Evolutionary conservation across 257 asterid genomes (phyloP).

Genomic region (Agastache rugosa): DNA sequence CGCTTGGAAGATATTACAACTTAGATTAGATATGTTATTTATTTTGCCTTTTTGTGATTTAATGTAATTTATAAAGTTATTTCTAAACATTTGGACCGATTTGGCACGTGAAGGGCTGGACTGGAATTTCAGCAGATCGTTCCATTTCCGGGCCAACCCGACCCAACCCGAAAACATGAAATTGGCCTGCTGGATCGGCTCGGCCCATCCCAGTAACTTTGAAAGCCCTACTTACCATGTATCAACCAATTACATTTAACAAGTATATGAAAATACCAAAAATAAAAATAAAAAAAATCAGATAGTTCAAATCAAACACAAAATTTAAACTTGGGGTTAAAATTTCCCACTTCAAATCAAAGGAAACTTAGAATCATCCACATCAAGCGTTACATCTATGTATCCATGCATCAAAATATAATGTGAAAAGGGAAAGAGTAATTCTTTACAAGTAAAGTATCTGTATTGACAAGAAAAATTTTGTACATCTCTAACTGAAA

Average conservation of each 20-base stretch:
- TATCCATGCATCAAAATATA: neutral
- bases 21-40: no score
- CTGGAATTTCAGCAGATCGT: no score
- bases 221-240: neutral
- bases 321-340: neutral
- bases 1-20: no score
- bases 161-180: no score
- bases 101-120: no score
- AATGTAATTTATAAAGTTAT: no score
- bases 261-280: neutral
- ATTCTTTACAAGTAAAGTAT: constrained; percentile 40
- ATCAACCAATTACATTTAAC: neutral
- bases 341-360: neutral
- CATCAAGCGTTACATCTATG: neutral
- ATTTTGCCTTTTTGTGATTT: no score
- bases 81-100: no score
- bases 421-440: constrained; percentile 1
- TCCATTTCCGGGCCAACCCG: no score
- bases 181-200: no score
- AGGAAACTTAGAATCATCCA: neutral
- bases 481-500: constrained; percentile 25
- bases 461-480: constrained; percentile 23
- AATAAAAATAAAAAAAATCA: neutral
- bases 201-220: no score
- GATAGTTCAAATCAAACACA: neutral